Evolutionary conservation across 2,329 filamentous ascomycete species (phyloP), one percentile per base, ranked within the genome.

Genomic region (Alternaria triticimaculans): DNA sequence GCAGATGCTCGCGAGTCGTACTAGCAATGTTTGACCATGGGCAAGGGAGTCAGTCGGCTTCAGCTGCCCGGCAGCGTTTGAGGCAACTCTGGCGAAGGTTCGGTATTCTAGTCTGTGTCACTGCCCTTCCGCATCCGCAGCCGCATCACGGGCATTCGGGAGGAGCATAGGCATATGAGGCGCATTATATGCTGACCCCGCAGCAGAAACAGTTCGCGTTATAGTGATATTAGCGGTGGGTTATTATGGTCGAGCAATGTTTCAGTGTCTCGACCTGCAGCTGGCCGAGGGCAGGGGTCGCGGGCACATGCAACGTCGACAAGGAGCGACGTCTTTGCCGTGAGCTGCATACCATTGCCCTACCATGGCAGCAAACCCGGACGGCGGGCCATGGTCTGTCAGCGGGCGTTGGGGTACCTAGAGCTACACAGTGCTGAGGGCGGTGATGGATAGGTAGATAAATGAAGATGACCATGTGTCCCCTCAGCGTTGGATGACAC

Each of bases 141-240:
- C 46, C 14, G 48, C 25, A 50, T 33, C 41, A 23, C 48, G 48
- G 48, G 48, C n/a, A 51, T 28, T 20, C 33, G 33, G 21, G n/a
- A 44, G 46, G 18, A 55, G 21, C 21, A 48, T 30, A n/a, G 23
- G 33, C 30, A 44, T 51, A 51, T 43, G 30, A 23, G 44, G n/a
- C 26, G 37, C 54, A 48, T 41, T 37, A 54, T 43, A 53, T 26
- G 21, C 25, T 48, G 18, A 46, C 53, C 58, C 58, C 61, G 63
- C 58, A 48, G 45, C 62, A 65, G 63, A 63, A 63, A 70, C 62
- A 55, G 60, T 55, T 55, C 26, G 55, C 53, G 68, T 64, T 63
- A 18, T 60, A 55, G 61, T 30, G 55, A 67, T 56, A 64, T 49
- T 53, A 54, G 30, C 23, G 58, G 41, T 49, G 53, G 65, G 50